These are phyloP conservation scores for Cicer pinnatifidum DNA, from an alignment of 306 rosid species.

Conservation along the genomic window DNA sequence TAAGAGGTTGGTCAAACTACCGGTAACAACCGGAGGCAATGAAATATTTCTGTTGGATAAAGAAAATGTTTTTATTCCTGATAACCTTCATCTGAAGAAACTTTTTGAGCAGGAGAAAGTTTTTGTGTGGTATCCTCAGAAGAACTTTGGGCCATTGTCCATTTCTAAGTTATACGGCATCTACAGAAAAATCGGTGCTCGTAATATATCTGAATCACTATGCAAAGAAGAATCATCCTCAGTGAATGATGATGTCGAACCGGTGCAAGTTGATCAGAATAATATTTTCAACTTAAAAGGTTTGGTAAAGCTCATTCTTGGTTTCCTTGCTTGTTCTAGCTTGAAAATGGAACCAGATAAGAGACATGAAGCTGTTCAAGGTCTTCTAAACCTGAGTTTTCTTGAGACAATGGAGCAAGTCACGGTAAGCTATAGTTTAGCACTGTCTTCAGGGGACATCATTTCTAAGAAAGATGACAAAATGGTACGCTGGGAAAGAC, in stretches of 20 bases:
- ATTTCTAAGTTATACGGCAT: constrained; percentile 52
- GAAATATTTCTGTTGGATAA: constrained; percentile 55
- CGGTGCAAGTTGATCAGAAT: constrained; percentile 39
- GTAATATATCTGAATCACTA: constrained; percentile 58
- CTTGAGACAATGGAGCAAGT: no score
- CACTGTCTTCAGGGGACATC: no score
- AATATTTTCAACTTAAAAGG: constrained; percentile 45
- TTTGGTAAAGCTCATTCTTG: constrained; percentile 62
- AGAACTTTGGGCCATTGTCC: constrained; percentile 47
- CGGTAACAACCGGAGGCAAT: constrained; percentile 48
- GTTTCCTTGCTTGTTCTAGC: constrained; percentile 63
- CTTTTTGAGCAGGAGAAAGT: constrained; percentile 55
- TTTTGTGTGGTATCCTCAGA: constrained; percentile 79
- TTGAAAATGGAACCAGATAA: constrained; percentile 54
- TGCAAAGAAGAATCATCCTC: constrained; percentile 46
- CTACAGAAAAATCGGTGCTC: constrained; percentile 50
- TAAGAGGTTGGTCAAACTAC: constrained; percentile 58
- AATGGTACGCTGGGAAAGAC: constrained; percentile 53
- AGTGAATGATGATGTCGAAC: constrained; percentile 6
- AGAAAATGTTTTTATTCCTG: constrained; percentile 62
- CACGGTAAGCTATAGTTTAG: no score
- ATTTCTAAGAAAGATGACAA: constrained; percentile 44
- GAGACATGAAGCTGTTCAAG: constrained; percentile 59
- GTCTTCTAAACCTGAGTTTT: constrained; percentile 52
- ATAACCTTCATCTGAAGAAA: constrained; percentile 69